Conservation (phyloP, 2,329 filamentous ascomycete genomes). For the Hypoxylon sp. region DNA sequence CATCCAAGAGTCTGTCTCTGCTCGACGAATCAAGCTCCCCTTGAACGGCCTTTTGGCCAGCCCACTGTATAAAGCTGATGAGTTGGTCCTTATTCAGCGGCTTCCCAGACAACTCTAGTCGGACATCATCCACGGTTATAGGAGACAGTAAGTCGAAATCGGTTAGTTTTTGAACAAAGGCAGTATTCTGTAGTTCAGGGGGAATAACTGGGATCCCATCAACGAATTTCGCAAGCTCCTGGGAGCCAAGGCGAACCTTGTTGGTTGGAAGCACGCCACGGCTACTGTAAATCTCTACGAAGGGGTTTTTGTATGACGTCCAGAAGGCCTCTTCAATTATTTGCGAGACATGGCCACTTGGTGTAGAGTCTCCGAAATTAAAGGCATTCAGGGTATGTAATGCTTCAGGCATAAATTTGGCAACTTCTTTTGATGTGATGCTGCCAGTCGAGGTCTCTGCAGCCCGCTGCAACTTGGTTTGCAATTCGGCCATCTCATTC, state of each 20-base stretch:
- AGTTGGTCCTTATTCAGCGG: conserved; percentile 85
- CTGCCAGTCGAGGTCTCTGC: conserved; percentile 63
- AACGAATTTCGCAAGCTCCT: conserved; percentile 80
- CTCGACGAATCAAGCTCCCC: conserved; percentile 80
- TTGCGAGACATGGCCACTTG: conserved; percentile 84
- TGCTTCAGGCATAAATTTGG: conserved; percentile 80
- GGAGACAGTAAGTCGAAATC: conserved; percentile 90
- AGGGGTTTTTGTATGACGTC: conserved; percentile 86
- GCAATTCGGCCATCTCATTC: conserved; percentile 86
- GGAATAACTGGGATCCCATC: conserved; percentile 90
- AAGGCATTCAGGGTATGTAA: conserved; percentile 89
- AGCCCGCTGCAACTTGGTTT: conserved; percentile 68
- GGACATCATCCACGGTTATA: conserved; percentile 89
- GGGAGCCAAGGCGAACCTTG: conserved; percentile 81
- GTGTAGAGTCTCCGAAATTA: conserved; percentile 90
- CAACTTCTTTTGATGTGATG: conserved; percentile 74
- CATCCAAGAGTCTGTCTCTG: conserved; percentile 80
- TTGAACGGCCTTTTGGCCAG: conserved; percentile 77
- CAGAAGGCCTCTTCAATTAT: conserved; percentile 97
- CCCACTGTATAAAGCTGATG: conserved; percentile 87
- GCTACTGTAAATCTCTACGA: conserved; percentile 90
- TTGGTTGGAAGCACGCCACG: conserved; percentile 88
- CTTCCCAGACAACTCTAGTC: conserved; percentile 83
- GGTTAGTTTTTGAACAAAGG: conserved; percentile 84
- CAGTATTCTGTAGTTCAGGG: conserved; percentile 78